Base-by-base conservation (phyloP, 2,329 filamentous ascomycete genomes). In the Aspergillus amoenus region DNA sequence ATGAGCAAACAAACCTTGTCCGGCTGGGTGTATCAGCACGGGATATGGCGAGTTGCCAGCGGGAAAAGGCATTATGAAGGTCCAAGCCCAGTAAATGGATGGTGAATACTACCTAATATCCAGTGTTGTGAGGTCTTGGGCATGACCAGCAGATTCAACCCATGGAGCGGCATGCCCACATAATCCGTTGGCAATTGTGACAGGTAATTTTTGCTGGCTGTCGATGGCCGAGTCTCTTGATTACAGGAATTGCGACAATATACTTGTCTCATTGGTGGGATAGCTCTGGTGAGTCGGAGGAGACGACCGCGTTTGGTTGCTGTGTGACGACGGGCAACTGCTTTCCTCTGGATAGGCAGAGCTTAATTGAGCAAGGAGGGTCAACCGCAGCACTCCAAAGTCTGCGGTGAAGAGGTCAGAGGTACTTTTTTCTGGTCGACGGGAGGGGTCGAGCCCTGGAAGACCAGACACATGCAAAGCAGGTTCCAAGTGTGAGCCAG, bases 301-400 rank as follows among this genome's bases (percentile, higher is more conserved):
- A 34, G 47, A 27, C 34, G 27, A 30, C 13, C 40, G 21, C 43
- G 42, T 32, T 53, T 40, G 34, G 34, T 37, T 37, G 30, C 41
- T 53, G 51, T 53, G 42, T 24, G 42, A 53, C 51, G 18, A 30
- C 27, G 42, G 32, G 13, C 30, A 40, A 21, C 30, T 39, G 34
- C 18, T 40, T 34, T 39, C 39, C 37, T 21, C 21, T 22, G 39
- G 48, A 51, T 7, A 51, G 51, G n/a, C 51, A 40, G 51, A 53
- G 32, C 30, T 52, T 52, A 45, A 47, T 40, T 46, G 32, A 53
- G 21, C 34, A 47, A 53, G 51, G 51, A 53, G 50, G 42, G 34
- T 22, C 41, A 45, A 32, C 27, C 30, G n/a, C 50, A 12, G 43
- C 24, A 45, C 27, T 11, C 8, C 22, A 27, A 15, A 44, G 42